phyloP scores from a whole-genome alignment of 2,329 filamentous ascomycete species.

The Fusarium longipes region DNA sequence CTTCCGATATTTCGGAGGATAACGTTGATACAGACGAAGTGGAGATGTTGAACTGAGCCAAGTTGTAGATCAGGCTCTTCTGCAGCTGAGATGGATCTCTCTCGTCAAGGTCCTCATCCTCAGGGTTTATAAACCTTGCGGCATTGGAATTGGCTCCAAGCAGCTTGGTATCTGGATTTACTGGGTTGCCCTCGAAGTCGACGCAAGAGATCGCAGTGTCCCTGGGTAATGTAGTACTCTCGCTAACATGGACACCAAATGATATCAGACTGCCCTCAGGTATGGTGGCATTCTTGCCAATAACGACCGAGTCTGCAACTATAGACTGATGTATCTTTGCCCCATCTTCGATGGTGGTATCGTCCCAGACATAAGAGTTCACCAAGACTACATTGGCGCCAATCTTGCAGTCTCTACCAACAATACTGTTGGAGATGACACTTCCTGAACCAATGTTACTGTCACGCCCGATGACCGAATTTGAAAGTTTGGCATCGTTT shows the following conservation, averaged over 20 bases:
- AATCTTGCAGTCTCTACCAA: constrained; percentile 87
- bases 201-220: constrained; percentile 52
- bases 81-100: constrained; percentile 64
- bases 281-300: constrained; percentile 78
- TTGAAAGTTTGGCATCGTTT: constrained; percentile 75
- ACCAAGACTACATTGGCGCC: constrained; percentile 84
- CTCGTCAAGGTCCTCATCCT: constrained; percentile 62
- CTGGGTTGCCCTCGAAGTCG: constrained; percentile 51
- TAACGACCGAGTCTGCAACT: constrained; percentile 75
- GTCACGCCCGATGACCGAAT: constrained; percentile 80
- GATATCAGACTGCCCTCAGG: constrained; percentile 82
- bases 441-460: constrained; percentile 80
- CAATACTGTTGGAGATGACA: constrained; percentile 77
- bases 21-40: constrained; percentile 68
- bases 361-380: constrained; percentile 89
- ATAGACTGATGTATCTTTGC: constrained; percentile 77
- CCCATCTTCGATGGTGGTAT: constrained; percentile 80
- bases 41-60: constrained; percentile 64
- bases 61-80: constrained; percentile 65
- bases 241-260: constrained; percentile 77
- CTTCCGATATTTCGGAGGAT: constrained; percentile 73
- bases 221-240: constrained; percentile 62
- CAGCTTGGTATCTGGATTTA: constrained; percentile 56
- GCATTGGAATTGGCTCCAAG: constrained; percentile 65
- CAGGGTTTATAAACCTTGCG: constrained; percentile 58